These are phyloP conservation scores for Lodderomyces margitis DNA, from an alignment of 1,139 yeast species.

Conservation along the genomic window DNA sequence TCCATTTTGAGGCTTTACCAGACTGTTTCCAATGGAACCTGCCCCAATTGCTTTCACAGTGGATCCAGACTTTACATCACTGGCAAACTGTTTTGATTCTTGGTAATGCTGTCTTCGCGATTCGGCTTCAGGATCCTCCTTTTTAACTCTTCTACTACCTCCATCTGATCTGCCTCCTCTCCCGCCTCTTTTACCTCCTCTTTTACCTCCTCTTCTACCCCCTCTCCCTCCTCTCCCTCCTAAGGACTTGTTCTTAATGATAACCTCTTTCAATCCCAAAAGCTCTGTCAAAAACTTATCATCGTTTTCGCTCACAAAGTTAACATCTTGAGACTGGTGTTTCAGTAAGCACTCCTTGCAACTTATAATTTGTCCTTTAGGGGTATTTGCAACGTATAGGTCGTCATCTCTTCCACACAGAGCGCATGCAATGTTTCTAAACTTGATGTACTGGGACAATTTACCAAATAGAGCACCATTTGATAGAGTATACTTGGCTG, in stretches of 20 bases:
- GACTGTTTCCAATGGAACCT: constrained; percentile 10
- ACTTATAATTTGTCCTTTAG: constrained; percentile 25
- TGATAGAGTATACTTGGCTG: constrained; percentile 49
- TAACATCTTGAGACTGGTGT: constrained; percentile 16
- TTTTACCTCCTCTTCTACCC: constrained; percentile 22
- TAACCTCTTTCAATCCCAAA: constrained; percentile 49
- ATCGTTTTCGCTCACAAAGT: constrained; percentile 45
- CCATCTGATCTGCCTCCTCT: constrained; percentile 8
- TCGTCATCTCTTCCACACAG: constrained; percentile 42
- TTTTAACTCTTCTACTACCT: constrained; percentile 19
- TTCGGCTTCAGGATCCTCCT: constrained; percentile 29
- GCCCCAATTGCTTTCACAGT: constrained; percentile 45
- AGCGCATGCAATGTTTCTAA: constrained; percentile 50
- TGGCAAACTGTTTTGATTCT: constrained; percentile 30
- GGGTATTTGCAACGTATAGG: constrained; percentile 35
- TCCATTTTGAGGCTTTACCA: neutral
- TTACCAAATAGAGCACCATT: constrained; percentile 56
- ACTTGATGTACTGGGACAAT: constrained; percentile 45
- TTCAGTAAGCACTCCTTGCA: constrained; percentile 44
- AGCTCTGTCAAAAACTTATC: constrained; percentile 47
- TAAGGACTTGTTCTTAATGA: constrained; percentile 18
- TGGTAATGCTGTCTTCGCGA: constrained; percentile 41
- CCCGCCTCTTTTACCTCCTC: constrained; percentile 24
- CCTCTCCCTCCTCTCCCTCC: constrained; percentile 20
- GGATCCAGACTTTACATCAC: constrained; percentile 39